Conservation (phyloP, 345 rosid genomes). For the Lenwebbia sp. region DNA sequence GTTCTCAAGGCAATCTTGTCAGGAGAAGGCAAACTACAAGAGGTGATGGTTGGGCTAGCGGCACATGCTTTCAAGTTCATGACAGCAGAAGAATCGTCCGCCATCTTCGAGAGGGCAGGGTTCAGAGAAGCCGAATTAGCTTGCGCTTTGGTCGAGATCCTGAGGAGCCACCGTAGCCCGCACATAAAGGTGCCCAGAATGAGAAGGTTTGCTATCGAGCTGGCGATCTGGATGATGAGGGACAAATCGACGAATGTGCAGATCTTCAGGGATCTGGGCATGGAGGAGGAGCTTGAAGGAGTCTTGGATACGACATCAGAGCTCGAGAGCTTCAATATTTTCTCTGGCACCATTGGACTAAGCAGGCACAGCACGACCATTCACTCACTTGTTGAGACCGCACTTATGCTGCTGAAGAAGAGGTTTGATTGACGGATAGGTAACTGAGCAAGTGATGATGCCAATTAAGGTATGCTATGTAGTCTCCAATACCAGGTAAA, state of each 20-base stretch:
- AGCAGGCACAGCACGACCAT: conserved; percentile 53
- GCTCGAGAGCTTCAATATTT: conserved; percentile 62
- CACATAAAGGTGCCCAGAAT: conserved; percentile 42
- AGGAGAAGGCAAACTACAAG: conserved; percentile 58
- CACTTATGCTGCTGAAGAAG: not conserved
- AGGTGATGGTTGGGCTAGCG: conserved; percentile 68
- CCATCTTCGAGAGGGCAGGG: conserved; percentile 24
- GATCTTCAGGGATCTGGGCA: conserved; percentile 28
- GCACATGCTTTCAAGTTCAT: conserved; percentile 43
- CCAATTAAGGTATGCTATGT: not conserved
- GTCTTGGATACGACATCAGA: conserved; percentile 62
- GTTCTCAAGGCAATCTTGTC: conserved; percentile 56
- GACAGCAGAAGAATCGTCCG: conserved; percentile 34
- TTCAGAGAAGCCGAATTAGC: conserved; percentile 34
- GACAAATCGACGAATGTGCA: conserved; percentile 14
- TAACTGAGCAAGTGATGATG: not conserved
- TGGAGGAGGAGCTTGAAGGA: conserved; percentile 43
- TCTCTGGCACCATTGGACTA: conserved; percentile 65
- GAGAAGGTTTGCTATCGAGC: conserved; percentile 53
- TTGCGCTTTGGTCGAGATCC: conserved; percentile 26
- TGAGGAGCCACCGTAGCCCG: conserved; percentile 37
- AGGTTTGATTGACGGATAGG: not conserved
- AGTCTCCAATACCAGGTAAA: not conserved
- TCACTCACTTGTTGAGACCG: conserved; percentile 39
- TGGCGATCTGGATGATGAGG: conserved; percentile 71